Base-by-base conservation (phyloP, 2,329 filamentous ascomycete genomes). In the Calonectria henricotiae region DNA sequence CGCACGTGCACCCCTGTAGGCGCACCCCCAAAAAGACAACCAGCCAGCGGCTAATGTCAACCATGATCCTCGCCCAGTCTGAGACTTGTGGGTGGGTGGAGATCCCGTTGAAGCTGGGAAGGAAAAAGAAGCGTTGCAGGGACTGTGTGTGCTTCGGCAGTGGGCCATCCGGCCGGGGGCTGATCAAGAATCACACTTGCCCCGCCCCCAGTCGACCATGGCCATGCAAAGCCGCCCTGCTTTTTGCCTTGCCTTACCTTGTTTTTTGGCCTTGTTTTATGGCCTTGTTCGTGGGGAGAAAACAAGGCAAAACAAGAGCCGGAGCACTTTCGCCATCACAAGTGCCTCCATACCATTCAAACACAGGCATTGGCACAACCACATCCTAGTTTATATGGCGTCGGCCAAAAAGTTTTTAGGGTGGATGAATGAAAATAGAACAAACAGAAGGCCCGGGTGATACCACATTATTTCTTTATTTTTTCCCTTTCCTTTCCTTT, bases 21-120 rank as follows among this genome's bases (percentile, higher is more conserved):
- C 27, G 27, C 49, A 54, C 30, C 32, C 32, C n/a, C n/a, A 2
- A 13, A 30, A 30, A 17, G 5, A 25, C 25, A 17, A 27, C 39
- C 5, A 51, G 6, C 5, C 27, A 51, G n/a, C 47, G 47, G 47
- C 27, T n/a, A n/a, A 32, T 51, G 51, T 32, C 35, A 32, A 25
- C 51, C 13, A 58, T 58, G 51, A 58, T 39, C 35, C 51, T 39
- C 51, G 51, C n/a, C 51, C 51, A 25, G 51, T 32, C 51, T 58
- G 51, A 39, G 51, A 58, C 51, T 58, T 20, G 51, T 58, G 51
- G 35, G 51, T 5, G 35, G 35, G 51, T 58, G 51, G 51, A 58
- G 51, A 39, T 58, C 32, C 51, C 51, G 51, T 58, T 58, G 32
- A 55, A 39, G 51, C n/a, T 55, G 39, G 51, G 51, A 58, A 58